Conservation (phyloP, 2,329 filamentous ascomycete species). For the Colletotrichum cordylinicola region DNA sequence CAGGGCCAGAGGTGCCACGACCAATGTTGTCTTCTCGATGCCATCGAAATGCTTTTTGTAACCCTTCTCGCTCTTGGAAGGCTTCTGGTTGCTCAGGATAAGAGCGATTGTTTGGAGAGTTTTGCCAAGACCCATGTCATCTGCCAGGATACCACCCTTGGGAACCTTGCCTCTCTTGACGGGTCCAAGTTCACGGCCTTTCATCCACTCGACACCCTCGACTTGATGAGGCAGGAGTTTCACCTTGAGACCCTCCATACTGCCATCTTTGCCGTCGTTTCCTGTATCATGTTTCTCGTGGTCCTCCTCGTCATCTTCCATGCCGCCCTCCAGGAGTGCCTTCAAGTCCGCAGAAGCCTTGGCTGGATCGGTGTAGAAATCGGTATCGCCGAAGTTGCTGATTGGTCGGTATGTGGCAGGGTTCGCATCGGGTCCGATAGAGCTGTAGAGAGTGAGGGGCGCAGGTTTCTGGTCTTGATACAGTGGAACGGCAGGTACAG, state of each 20-base stretch:
- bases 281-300: slow-evolving; percentile 36
- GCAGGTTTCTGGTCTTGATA: slow-evolving; percentile 53
- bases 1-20: slow-evolving; percentile 90
- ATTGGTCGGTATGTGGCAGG: slow-evolving; percentile 36
- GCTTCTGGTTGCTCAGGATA: slow-evolving; percentile 82
- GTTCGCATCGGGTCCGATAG: slow-evolving; percentile 34
- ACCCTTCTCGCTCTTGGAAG: slow-evolving; percentile 60
- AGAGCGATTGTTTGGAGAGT: slow-evolving; percentile 93
- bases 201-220: slow-evolving; percentile 95
- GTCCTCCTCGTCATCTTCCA: slow-evolving; percentile 74
- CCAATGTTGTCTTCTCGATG: slow-evolving; percentile 81
- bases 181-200: slow-evolving; percentile 84
- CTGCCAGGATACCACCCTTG: slow-evolving; percentile 92
- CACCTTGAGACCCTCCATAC: slow-evolving; percentile 81
- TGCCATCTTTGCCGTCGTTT: slow-evolving; percentile 50
- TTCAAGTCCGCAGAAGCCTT: slow-evolving; percentile 81
- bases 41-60: slow-evolving; percentile 74
- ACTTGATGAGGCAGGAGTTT: slow-evolving; percentile 93
- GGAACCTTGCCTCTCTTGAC: slow-evolving; percentile 83
- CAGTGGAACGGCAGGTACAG: slow-evolving; percentile 52
- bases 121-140: slow-evolving; percentile 98
- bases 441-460: slow-evolving; percentile 54
- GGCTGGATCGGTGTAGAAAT: slow-evolving; percentile 71
- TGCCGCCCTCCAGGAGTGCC: slow-evolving; percentile 79
- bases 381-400: slow-evolving; percentile 42